phyloP scores from a whole-genome alignment of 495 filamentous ascomycete species.

The Daldinia bambusicola region DNA sequence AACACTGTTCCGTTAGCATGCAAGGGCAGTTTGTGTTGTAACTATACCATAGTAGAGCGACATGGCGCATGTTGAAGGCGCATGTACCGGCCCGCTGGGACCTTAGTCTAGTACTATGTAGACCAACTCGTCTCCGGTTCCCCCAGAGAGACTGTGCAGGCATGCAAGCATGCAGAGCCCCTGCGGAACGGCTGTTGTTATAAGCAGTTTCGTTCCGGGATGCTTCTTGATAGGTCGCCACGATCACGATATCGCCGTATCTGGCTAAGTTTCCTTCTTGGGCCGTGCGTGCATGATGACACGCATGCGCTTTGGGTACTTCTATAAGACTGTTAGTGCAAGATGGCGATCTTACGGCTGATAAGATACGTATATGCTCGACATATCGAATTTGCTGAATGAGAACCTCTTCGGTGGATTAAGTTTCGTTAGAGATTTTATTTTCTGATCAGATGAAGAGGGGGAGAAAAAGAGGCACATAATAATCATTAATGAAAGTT shows the following conservation, averaged over 20 bases:
- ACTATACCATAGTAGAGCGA: background rate
- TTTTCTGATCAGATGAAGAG: background rate
- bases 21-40: background rate
- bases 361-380: background rate
- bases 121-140: background rate
- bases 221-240: background rate
- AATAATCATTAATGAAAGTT: no score
- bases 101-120: conserved; percentile 3
- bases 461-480: background rate
- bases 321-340: background rate
- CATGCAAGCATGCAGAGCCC: conserved; percentile 2
- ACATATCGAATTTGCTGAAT: background rate
- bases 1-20: background rate
- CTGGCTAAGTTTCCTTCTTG: conserved; percentile 3
- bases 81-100: background rate
- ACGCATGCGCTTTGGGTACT: background rate
- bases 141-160: background rate
- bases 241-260: background rate
- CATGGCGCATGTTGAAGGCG: background rate
- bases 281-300: background rate
- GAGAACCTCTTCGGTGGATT: background rate
- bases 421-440: background rate
- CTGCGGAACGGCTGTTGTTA: background rate
- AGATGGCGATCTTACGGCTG: background rate
- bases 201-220: background rate